phyloP scores from a whole-genome alignment of 2,329 filamentous ascomycete species.

The Aspergillus arachidicola region DNA sequence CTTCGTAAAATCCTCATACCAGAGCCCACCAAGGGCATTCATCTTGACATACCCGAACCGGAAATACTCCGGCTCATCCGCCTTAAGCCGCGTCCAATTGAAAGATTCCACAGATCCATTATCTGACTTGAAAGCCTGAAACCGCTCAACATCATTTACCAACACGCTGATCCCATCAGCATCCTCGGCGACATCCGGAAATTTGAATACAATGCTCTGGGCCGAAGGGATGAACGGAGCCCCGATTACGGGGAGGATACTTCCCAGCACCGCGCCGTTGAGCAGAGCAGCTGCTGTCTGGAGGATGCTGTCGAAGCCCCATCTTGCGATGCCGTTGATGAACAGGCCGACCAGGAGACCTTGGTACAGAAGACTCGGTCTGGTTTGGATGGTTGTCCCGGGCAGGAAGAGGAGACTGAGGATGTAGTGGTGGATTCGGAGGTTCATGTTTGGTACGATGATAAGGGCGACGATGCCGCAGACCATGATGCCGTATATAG shows the following conservation, averaged over 20 bases:
- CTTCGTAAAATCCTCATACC: constrained; percentile 46
- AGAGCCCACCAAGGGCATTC: constrained; percentile 38
- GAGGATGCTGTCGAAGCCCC: constrained; percentile 64
- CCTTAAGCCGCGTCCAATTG: constrained; percentile 37
- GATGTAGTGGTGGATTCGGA: constrained; percentile 68
- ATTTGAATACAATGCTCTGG: constrained; percentile 39
- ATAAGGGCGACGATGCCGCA: constrained; percentile 50
- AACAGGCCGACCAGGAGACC: constrained; percentile 64
- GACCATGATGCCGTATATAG: constrained; percentile 51
- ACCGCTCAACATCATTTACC: constrained; percentile 65
- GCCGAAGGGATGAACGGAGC: constrained; percentile 22
- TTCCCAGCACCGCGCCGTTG: constrained; percentile 38
- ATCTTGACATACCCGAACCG: constrained; percentile 46
- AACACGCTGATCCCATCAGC: constrained; percentile 60
- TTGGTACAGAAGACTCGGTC: constrained; percentile 61
- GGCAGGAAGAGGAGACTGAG: constrained; percentile 60
- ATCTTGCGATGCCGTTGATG: constrained; percentile 65
- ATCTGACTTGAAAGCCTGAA: constrained; percentile 53
- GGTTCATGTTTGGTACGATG: constrained; percentile 58
- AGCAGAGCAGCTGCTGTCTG: constrained; percentile 57
- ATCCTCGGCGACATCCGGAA: constrained; percentile 31
- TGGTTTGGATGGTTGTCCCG: constrained; percentile 61
- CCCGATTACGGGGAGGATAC: constrained; percentile 33
- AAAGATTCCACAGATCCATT: constrained; percentile 29
- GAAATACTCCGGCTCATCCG: constrained; percentile 42